Conservation (phyloP, 2,329 filamentous ascomycete species). For the Colletotrichum sp. region DNA sequence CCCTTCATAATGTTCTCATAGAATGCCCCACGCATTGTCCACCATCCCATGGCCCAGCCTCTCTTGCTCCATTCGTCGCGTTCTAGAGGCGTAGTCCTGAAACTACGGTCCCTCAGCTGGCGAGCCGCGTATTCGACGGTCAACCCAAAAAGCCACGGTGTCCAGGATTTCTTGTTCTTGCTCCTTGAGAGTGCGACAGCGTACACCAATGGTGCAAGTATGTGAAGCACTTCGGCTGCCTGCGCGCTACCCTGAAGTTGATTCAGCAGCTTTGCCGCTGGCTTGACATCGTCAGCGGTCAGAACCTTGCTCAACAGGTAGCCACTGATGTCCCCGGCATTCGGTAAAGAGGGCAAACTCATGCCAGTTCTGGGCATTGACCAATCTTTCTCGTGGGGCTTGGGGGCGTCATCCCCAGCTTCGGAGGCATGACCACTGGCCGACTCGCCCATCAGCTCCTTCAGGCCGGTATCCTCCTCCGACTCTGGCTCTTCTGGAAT, state of each 20-base stretch:
- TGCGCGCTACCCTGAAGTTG: slow-evolving; percentile 75
- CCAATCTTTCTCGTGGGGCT: slow-evolving; percentile 69
- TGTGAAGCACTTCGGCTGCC: slow-evolving; percentile 88
- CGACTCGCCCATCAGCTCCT: slow-evolving; percentile 49
- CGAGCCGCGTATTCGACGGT: slow-evolving; percentile 86
- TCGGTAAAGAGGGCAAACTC: slow-evolving; percentile 82
- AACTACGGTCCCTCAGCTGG: slow-evolving; percentile 77
- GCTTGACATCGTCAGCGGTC: slow-evolving; percentile 95
- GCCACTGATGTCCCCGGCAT: slow-evolving; percentile 79
- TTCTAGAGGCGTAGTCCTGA: slow-evolving; percentile 86
- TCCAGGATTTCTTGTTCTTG: slow-evolving; percentile 80
- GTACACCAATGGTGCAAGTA: slow-evolving; percentile 86
- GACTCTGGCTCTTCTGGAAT: slow-evolving; percentile 64
- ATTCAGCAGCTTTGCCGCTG: slow-evolving; percentile 85
- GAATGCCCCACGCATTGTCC: slow-evolving; percentile 94
- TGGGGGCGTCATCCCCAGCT: slow-evolving; percentile 45
- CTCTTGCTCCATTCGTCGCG: slow-evolving; percentile 87
- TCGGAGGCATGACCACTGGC: slow-evolving; percentile 67
- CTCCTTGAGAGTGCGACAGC: slow-evolving; percentile 80
- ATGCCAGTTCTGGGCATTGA: slow-evolving; percentile 94
- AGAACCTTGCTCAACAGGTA: slow-evolving; percentile 91
- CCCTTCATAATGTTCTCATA: slow-evolving; percentile 91
- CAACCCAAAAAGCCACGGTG: slow-evolving; percentile 88
- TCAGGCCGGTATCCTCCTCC: slow-evolving; percentile 43
- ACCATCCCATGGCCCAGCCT: slow-evolving; percentile 93